These are phyloP conservation scores for Viola odorata DNA, from an alignment of 345 rosid species.

Conservation along the genomic window DNA sequence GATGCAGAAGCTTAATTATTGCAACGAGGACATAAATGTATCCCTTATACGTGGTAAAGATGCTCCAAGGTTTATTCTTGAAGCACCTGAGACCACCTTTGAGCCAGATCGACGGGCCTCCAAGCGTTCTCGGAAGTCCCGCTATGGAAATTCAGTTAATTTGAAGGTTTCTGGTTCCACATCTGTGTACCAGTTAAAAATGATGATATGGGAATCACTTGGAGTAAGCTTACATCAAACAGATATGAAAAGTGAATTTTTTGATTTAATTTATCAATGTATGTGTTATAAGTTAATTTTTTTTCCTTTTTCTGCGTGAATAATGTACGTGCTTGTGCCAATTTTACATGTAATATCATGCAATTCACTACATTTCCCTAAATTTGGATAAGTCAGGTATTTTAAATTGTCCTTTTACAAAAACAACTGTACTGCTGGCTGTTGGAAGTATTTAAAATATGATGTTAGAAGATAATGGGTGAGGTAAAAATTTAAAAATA, in stretches of 20 bases:
- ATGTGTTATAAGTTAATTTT: not conserved
- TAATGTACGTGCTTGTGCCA: not conserved
- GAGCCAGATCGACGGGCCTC: slow-evolving; percentile 81
- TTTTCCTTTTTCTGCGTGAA: not conserved
- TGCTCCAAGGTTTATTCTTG: slow-evolving; percentile 84
- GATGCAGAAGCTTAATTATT: slow-evolving; percentile 80
- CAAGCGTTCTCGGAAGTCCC: slow-evolving; percentile 78
- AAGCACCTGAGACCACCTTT: slow-evolving; percentile 57
- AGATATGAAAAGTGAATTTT: not conserved
- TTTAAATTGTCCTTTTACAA: no score
- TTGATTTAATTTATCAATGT: slow-evolving; percentile 3
- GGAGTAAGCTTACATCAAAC: slow-evolving; percentile 56
- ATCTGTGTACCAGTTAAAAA: slow-evolving; percentile 81
- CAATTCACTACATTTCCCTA: no score
- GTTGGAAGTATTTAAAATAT: not conserved
- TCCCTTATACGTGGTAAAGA: slow-evolving; percentile 80
- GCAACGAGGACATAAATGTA: slow-evolving; percentile 66
- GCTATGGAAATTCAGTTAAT: slow-evolving; percentile 61
- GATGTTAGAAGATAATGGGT: not conserved
- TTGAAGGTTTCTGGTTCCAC: slow-evolving; percentile 87
- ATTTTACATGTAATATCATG: not conserved
- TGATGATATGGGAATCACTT: slow-evolving; percentile 99
- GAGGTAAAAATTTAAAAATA: not conserved
- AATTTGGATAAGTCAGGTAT: no score
- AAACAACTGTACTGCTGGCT: no score